Base-by-base conservation (phyloP, 805 yeast genomes). In the Ogataea zsoltii region DNA sequence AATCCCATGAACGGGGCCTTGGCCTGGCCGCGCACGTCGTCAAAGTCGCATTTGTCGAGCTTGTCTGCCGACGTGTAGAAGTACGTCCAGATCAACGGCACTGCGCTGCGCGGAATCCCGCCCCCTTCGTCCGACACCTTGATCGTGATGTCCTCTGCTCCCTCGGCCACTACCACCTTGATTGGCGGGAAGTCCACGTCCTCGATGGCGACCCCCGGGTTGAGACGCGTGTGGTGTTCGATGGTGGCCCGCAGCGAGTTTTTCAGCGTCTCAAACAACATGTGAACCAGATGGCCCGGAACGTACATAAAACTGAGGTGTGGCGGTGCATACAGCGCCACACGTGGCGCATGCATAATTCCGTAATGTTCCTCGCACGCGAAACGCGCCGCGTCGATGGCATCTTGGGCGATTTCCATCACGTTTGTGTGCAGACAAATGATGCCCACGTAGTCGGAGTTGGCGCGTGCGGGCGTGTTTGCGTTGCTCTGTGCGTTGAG, bases 71-170 rank as follows among this genome's bases (percentile, higher is more conserved):
- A 87, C 3, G 97, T 90, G 68, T 89, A 89, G 64, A 90, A 75
- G 63, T 89, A 89, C 0, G 96, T 87, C 96, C 96, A 90, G 35
- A 89, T 86, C 51, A 86, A 72, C 3, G 96, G 94, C 13, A 87
- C 78, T 44, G 86, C 91, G 49, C 88, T 76, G 49, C 96, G 74
- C 2, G 96, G 87, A 49, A 90, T 88, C 17, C 96, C 97, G 25
- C 96, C 97, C 30, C 97, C 97, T 68, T 89, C 96, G 63, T 89
- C 97, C 23, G 91, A 83, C 50, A 89, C 83, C 65, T 90, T 90
- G 56, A 89, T 84, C 9, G 96, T 89, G 55, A 90, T 88, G 58
- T 90, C 97, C 62, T 89, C 96, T 37, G 82, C 79, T 13, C 97
- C 97, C 60, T 88, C 88, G 10, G 91, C 88, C 23, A 89, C 90